Evolutionary conservation across 164 flowering plant genomes (phyloP), one percentile per base, ranked within the genome.

Genomic region (Vitis labrusca): DNA sequence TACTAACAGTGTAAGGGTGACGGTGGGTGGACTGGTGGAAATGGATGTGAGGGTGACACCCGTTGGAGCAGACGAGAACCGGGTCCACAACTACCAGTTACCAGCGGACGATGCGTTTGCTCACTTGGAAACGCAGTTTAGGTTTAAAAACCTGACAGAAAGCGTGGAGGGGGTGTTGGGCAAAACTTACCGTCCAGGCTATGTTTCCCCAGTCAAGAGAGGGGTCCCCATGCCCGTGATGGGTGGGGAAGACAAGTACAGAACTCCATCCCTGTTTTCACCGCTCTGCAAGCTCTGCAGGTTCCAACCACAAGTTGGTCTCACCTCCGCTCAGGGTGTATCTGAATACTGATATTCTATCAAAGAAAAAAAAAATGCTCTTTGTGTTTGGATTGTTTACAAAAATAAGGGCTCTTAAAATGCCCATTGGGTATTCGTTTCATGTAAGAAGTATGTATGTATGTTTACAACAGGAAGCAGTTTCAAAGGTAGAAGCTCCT

Each of bases 191-290:
- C 63, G 78, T 78, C 93, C 88, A 7, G 79, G 68, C 23, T 91
- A 84, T 50, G 85, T 85, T 30, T 83, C 85, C 57, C 88, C 88
- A 0, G 92, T 81, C 27, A 88, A 87, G 85, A 67, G 63, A 8
- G 92, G 89, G 6, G 88, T 89, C 8, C 78, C 88, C 4, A 88
- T 88, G 94, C 94, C 97, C 0, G 78, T 85, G 83, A 82, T 88
- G 91, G 92, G 93, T 2, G 97, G 93, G 0, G 97, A 91, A 67
- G 92, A 89, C 80, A 84, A 78, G 75, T 86, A 89, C 70, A 61
- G 69, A 7, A 84, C 89, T 2, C 77, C 86, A 1, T 83, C 90
- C 3, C 72, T 89, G 10, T 77, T 68, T 65, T 89, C 89, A 17
- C 58, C 89, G 51, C 10, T 73, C 57, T 91, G 93, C 79, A 77